Evolutionary conservation across 2,329 filamentous ascomycete genomes (phyloP), one percentile per base, ranked within the genome.

Genomic region (Basipetospora sp.): DNA sequence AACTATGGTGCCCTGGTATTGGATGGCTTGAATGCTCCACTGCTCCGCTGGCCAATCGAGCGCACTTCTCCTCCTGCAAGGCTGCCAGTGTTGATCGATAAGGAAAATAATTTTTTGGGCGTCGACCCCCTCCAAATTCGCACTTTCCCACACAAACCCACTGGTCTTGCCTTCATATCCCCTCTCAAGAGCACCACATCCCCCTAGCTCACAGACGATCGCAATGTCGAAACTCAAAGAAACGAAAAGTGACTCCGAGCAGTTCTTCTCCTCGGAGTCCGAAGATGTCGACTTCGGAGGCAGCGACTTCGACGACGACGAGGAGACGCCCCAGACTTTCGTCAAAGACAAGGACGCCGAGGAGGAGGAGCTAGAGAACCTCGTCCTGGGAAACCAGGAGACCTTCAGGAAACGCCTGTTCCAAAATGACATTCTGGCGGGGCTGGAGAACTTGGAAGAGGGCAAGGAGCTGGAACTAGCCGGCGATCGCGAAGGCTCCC

Each of bases 301-400:
- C 10, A 41, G 43, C 31, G 53, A 50, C 16, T 52, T 50, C 19
- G 53, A 53, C 20, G 51, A 53, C 22, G 51, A 52, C 11, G 41
- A 51, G 19, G 49, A 43, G 22, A 28, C 39, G 25, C 26, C 37
- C 13, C 15, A 17, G 15, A 27, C 41, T 41, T 37, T 39, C 36
- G 46, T 58, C 38, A 56, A 53, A 39, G 77, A 81, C 36, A 90
- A 88, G 53, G 85, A 93, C 53, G 77, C 75, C 11, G 77, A 81
- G 37, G 87, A 94, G 55, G 75, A 80, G 51, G 84, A 88, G 53
- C 73, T 94, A 20, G 88, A 94, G 62, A 74, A 77, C 45, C 64
- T 94, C 44, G 81, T 98, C 3, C 82, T 98, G 44, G 90, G 90
- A 39, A 82, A 93, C 58, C 76, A 79, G 33, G 71, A 74, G n/a